phyloP scores from a whole-genome alignment of 139 green algal species.

The Diplosphaera chodatii region DNA sequence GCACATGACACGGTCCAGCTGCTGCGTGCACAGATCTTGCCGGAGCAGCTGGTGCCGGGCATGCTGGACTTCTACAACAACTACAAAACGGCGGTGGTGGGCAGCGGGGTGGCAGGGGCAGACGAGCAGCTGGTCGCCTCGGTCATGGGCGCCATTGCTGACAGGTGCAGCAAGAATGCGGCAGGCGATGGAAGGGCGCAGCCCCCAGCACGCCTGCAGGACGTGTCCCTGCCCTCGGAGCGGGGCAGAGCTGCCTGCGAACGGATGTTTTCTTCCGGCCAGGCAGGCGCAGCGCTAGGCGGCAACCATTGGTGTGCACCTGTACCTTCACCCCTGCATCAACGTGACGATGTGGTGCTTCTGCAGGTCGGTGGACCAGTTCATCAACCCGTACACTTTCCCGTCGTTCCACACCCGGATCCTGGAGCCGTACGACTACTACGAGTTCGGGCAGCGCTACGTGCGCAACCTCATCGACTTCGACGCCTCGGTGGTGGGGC shows the following conservation, averaged over 20 bases:
- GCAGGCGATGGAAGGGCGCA: no score
- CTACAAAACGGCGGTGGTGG: conserved; percentile 70
- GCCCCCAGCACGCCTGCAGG: conserved; percentile 23
- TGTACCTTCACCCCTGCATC: conserved; percentile 10
- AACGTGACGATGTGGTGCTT: not conserved
- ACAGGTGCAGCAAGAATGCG: no score
- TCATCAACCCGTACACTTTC: conserved; percentile 78
- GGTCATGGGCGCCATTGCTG: conserved; percentile 44
- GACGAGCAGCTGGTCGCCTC: conserved; percentile 58
- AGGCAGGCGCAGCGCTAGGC: no score
- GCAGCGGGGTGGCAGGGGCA: conserved; percentile 34
- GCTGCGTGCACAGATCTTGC: conserved; percentile 24
- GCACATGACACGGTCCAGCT: no score
- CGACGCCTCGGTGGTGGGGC: conserved; percentile 70
- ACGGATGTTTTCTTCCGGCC: no score
- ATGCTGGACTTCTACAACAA: conserved; percentile 83
- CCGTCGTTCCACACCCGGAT: conserved; percentile 82
- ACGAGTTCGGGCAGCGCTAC: conserved; percentile 92
- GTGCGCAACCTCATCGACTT: conserved; percentile 86
- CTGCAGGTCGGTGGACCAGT: conserved; percentile 21
- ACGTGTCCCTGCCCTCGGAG: no score
- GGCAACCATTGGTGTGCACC: no score
- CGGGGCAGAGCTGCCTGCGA: no score
- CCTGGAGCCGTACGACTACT: conserved; percentile 89
- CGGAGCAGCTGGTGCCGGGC: conserved; percentile 40